Evolutionary conservation across 2,329 filamentous ascomycete species (phyloP).

Genomic region (Biscogniauxia mediterranea): DNA sequence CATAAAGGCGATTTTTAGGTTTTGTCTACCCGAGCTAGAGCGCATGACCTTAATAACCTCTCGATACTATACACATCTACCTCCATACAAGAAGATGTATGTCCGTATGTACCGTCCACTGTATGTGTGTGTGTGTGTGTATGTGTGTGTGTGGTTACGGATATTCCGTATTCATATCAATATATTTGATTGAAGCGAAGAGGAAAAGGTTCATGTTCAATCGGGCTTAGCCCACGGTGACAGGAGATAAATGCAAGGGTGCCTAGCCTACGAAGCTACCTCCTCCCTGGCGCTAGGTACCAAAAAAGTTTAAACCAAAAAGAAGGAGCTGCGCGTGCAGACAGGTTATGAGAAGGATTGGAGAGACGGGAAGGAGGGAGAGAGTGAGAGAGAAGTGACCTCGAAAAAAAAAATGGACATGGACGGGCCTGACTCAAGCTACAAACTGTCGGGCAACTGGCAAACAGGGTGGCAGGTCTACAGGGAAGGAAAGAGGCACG

Average conservation of each 20-base stretch:
- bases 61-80: no score
- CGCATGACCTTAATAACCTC: neutral
- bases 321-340: neutral
- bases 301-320: neutral
- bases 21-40: neutral
- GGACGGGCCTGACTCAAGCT: neutral
- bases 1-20: neutral
- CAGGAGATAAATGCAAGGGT: neutral
- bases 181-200: neutral
- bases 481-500: conserved; percentile 4
- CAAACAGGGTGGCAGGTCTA: neutral
- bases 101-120: no score
- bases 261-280: neutral
- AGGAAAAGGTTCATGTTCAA: neutral
- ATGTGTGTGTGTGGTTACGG: no score
- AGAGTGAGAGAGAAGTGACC: neutral
- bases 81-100: no score
- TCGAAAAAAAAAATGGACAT: neutral
- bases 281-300: neutral
- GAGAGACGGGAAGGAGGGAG: no score
- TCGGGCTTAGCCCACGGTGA: neutral
- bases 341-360: neutral
- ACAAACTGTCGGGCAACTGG: neutral
- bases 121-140: no score
- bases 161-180: neutral